Percentiles rank a stretch among this genome's conserved stretches.
Conservation (phyloP, 202 grass and related monocot species). For the Zizania palustris region DNA sequence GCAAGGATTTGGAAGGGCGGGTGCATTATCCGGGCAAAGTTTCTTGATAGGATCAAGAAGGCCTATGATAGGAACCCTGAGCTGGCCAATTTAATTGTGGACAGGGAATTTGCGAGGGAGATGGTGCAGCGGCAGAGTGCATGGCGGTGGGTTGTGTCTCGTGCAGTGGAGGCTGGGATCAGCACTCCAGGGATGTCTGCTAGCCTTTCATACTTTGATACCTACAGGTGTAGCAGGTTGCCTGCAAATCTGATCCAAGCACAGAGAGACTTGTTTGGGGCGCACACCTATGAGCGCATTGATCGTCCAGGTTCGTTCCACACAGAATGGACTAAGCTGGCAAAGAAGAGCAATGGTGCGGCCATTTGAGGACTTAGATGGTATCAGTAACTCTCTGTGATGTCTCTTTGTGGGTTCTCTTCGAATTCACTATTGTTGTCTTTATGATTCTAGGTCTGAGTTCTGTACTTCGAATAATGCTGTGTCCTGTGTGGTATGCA, state of each 20-base stretch:
- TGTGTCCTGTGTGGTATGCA: constrained; percentile 45
- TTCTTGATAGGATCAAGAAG: constrained; percentile 89
- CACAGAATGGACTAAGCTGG: constrained; percentile 83
- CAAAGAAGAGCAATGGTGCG: constrained; percentile 51
- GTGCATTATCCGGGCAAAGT: constrained; percentile 88
- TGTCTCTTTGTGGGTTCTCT: constrained; percentile 34
- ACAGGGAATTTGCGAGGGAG: constrained; percentile 87
- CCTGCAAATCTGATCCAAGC: constrained; percentile 95
- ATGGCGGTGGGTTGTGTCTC: constrained; percentile 87
- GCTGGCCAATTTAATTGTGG: constrained; percentile 87
- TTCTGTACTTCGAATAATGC: constrained; percentile 56
- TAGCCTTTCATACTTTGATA: constrained; percentile 88
- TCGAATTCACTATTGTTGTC: constrained; percentile 48
- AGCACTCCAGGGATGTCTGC: constrained; percentile 93
- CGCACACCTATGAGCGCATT: constrained; percentile 86
- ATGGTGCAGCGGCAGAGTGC: constrained; percentile 91
- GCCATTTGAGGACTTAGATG: constrained; percentile 37
- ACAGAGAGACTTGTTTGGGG: constrained; percentile 89
- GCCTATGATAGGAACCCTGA: constrained; percentile 71
- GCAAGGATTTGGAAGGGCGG: constrained; percentile 95
- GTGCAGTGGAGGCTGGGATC: constrained; percentile 80
- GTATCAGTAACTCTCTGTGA: neutral
- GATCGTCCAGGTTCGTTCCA: constrained; percentile 79
- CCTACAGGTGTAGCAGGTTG: constrained; percentile 70
- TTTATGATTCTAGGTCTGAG: constrained; percentile 46